Conservation (phyloP, 768 basidiomycete genomes). For the Kwoniella dendrophila region DNA sequence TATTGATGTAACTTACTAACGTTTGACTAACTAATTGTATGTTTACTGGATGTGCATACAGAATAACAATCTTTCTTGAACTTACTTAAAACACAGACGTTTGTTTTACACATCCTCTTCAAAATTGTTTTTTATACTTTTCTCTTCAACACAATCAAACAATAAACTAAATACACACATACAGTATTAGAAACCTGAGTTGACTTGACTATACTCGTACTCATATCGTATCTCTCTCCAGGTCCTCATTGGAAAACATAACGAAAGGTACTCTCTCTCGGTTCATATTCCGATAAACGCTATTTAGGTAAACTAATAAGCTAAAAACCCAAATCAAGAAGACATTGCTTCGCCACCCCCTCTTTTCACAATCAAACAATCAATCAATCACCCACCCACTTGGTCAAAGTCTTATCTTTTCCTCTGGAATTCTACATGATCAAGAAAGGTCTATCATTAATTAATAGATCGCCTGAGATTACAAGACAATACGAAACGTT, state of each 20-base stretch:
- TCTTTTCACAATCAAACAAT: too few relatives aligned
- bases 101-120: conserved; percentile 7
- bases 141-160: conserved; percentile 3
- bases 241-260: neutral
- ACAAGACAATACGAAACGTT: conserved; percentile 8
- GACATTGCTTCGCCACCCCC: conserved; percentile 13
- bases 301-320: neutral
- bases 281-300: conserved; percentile 9
- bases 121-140: neutral
- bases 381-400: too few relatives aligned
- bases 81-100: conserved; percentile 2
- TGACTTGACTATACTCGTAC: too few relatives aligned
- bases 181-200: too few relatives aligned
- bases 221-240: too few relatives aligned
- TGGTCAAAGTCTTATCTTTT: neutral
- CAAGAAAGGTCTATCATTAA: neutral
- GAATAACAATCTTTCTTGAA: neutral
- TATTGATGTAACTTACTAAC: neutral
- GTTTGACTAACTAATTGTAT: neutral
- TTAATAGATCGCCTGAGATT: neutral
- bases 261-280: neutral
- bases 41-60: conserved; percentile 7
- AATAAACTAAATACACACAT: conserved; percentile 10
- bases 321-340: conserved; percentile 1
- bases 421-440: conserved; percentile 3